Percentiles rank a stretch among this genome's conserved stretches.
These are phyloP conservation scores for Clarireedia paspali DNA, from an alignment of 2,329 filamentous ascomycete species.

Conservation along the genomic window DNA sequence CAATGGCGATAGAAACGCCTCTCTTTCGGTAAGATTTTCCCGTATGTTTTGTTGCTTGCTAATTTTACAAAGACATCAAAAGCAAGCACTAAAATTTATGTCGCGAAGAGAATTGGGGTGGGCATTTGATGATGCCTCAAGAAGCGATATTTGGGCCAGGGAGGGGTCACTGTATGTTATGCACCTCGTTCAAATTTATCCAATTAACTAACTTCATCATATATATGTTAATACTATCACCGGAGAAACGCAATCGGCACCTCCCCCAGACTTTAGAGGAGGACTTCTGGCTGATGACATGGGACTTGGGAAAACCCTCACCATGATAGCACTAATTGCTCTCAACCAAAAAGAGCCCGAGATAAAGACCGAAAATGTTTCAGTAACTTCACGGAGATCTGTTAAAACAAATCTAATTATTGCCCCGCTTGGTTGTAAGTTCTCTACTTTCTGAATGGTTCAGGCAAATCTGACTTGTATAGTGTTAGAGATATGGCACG, in stretches of 20 bases:
- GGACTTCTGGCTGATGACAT: slow-evolving; percentile 89
- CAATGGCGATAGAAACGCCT: no score
- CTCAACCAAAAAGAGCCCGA: no score
- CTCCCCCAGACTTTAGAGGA: slow-evolving; percentile 35
- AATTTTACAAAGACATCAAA: not conserved
- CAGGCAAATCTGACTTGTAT: no score
- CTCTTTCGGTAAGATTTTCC: no score
- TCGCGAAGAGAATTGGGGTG: not conserved
- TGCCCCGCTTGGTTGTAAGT: no score
- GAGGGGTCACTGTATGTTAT: not conserved
- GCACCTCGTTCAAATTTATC: not conserved
- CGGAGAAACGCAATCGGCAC: not conserved
- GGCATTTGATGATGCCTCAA: not conserved
- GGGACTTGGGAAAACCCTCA: slow-evolving; percentile 85
- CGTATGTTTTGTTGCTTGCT: no score
- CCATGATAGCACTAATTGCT: slow-evolving; percentile 52
- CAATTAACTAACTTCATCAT: not conserved
- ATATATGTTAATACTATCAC: not conserved
- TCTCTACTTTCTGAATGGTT: no score
- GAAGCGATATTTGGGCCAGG: not conserved
- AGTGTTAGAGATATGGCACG: no score
- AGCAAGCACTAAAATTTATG: not conserved
- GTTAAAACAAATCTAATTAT: no score
- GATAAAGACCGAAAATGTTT: no score
- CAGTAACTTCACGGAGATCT: no score